Percentiles rank a stretch among this genome's conserved stretches.
phyloP scores from a whole-genome alignment of 2,329 filamentous ascomycete genomes.

The Fusarium circinatum region DNA sequence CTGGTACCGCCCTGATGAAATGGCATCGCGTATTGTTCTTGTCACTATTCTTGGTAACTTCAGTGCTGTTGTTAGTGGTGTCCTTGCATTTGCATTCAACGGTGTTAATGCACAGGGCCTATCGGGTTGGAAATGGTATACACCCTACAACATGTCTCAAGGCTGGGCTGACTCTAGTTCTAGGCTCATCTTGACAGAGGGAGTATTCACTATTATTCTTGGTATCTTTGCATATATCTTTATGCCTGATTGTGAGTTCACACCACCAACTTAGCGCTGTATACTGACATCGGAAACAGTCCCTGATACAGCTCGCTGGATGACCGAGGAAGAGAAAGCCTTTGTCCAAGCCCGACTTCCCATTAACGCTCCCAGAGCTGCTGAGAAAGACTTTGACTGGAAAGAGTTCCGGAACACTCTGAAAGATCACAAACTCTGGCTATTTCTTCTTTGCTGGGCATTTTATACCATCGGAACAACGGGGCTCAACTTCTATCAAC shows the following conservation, averaged over 20 bases:
- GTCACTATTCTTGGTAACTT: not conserved
- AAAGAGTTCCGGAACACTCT: not conserved
- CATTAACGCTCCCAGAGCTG: not conserved
- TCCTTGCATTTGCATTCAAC: not conserved
- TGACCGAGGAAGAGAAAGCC: not conserved
- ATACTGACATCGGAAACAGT: not conserved
- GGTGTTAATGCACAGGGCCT: not conserved
- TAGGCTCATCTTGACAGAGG: not conserved
- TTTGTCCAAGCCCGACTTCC: not conserved
- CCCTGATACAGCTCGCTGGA: not conserved
- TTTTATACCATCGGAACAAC: not conserved
- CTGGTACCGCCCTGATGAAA: not conserved
- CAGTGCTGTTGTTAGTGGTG: not conserved
- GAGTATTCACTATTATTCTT: not conserved
- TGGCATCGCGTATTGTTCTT: not conserved
- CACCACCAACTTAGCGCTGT: rapidly evolving
- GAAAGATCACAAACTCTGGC: not conserved
- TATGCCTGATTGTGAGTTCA: not conserved
- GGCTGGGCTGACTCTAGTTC: not conserved
- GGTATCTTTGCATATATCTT: not conserved
- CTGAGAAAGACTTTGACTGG: not conserved
- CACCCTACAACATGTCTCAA: rapidly evolving
- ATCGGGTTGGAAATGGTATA: not conserved
- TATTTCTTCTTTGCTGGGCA: not conserved
- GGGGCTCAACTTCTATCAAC: not conserved